Base-by-base conservation (phyloP, 2,329 filamentous ascomycete species). In the Apiospora saccharicola region DNA sequence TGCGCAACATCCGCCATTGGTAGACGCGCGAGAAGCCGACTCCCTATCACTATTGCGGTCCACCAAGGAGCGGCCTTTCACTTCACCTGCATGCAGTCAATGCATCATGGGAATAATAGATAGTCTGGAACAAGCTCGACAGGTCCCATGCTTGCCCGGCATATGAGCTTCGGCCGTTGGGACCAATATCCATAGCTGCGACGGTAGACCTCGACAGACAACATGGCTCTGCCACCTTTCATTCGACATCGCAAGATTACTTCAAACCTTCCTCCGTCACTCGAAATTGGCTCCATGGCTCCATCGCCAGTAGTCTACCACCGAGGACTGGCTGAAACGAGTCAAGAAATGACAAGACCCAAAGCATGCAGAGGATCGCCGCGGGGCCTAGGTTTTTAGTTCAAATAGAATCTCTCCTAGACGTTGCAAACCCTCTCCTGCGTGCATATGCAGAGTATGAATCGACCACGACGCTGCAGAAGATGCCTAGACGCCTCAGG, bases 181-280 rank as follows among this genome's bases (percentile, higher is more conserved):
- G 22, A 41, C 57, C 57, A 41, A 64, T 64, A 64, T 64, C 57
- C 57, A 64, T 64, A 64, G 57, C 57, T 64, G 57, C 57, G 19
- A 64, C 57, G 57, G 57, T 37, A 41, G 57, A 7, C 10, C 57
- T 37, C 34, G 57, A 19, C 34, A 12, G 19, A 13, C 10, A 41
- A n/a, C 19, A 64, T 41, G 34, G 34, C 34, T 41, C 57, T 64
- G 57, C 34, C 34, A 4, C 41, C 57, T 64, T 64, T 64, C 57
- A 64, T 68, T 68, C 67, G 67, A 46, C 47, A 47, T 47, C 67
- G 67, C 22, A 43, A 68, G 24, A 68, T 68, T 68, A 34, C 67
- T 68, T 30, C 41, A 44, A 46, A 68, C 67, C 41, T 68, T 47
- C 30, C 67, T 19, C 46, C 67, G 26, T 46, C 44, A 30, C 67